These are phyloP conservation scores for Myxozyma vanderwaltii DNA, from an alignment of 805 yeast genomes.

Conservation along the genomic window DNA sequence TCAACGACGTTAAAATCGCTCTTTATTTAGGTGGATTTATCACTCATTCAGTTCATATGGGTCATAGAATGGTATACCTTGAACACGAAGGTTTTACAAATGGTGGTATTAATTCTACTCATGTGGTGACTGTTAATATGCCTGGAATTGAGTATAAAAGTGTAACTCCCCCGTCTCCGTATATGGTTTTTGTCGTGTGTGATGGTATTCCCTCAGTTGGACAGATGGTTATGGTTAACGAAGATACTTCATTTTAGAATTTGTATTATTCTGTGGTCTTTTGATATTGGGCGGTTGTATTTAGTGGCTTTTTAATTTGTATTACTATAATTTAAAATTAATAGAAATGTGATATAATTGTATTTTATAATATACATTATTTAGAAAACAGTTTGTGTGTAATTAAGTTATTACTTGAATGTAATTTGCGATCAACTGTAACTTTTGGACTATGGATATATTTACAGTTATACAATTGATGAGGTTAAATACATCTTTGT, in stretches of 20 bases:
- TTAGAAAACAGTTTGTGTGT: no score
- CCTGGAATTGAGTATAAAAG: slow-evolving; percentile 17
- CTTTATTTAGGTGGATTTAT: slow-evolving; percentile 30
- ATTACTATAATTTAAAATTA: no score
- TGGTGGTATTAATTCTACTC: slow-evolving; percentile 6
- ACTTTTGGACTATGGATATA: no score
- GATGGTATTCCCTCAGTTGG: slow-evolving; percentile 30
- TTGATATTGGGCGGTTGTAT: no score
- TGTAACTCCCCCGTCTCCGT: slow-evolving; percentile 31
- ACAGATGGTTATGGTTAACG: slow-evolving; percentile 23
- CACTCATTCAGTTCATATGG: slow-evolving; percentile 32
- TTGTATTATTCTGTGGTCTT: background rate
- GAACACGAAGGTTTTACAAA: slow-evolving; percentile 15
- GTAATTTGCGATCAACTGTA: no score
- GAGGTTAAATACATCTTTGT: no score
- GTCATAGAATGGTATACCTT: slow-evolving; percentile 28
- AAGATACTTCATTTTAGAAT: slow-evolving; percentile 8
- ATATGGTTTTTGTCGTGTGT: slow-evolving; percentile 27
- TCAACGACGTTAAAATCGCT: slow-evolving; percentile 11
- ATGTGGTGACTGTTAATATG: slow-evolving; percentile 21
- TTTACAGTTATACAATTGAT: no score
- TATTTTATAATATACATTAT: no score
- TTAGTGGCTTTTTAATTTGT: no score
- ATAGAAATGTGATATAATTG: no score
- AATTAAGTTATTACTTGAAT: background rate